Percentiles rank a stretch among this genome's conserved stretches.
phyloP scores from a whole-genome alignment of 108 stramenopile genomes.

The Cyclotella atomus region DNA sequence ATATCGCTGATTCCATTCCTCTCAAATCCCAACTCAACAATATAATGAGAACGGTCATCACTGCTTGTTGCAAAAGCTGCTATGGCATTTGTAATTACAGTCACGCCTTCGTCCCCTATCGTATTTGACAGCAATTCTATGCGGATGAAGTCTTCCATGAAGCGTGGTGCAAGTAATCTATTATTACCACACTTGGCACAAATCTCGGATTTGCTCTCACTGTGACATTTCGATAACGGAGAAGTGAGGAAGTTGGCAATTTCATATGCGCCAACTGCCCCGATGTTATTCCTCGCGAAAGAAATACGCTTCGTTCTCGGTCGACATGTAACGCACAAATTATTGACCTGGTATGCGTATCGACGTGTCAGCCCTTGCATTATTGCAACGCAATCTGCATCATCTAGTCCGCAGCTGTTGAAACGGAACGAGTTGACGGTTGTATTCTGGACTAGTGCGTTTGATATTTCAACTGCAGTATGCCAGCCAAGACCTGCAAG shows the following conservation, averaged over 20 bases:
- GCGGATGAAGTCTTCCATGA: constrained; percentile 5
- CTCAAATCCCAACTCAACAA: constrained; percentile 27
- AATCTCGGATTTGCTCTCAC: background rate
- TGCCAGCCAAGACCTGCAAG: constrained; percentile 25
- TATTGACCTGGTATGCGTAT: background rate
- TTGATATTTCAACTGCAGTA: constrained; percentile 5
- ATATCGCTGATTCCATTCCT: constrained; percentile 16
- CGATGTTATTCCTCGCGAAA: constrained; percentile 26
- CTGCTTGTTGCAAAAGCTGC: background rate
- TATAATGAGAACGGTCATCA: background rate
- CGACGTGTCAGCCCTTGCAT: constrained; percentile 21
- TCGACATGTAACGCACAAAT: constrained; percentile 14
- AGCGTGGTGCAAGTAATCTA: background rate
- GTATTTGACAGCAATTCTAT: constrained; percentile 22
- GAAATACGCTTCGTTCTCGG: constrained; percentile 16
- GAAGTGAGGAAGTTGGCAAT: constrained; percentile 20
- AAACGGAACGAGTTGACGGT: constrained; percentile 21
- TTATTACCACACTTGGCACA: background rate
- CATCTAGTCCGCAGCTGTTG: constrained; percentile 9
- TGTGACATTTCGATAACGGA: background rate
- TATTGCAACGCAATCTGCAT: constrained; percentile 12
- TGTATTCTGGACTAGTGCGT: constrained; percentile 16
- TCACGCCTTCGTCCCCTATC: constrained; percentile 22
- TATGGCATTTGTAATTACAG: constrained; percentile 22
- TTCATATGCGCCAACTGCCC: constrained; percentile 13